Percentiles rank a stretch among this genome's conserved stretches.
Evolutionary conservation across 2,329 filamentous ascomycete genomes (phyloP).

Genomic region (Diaporthe destruens): DNA sequence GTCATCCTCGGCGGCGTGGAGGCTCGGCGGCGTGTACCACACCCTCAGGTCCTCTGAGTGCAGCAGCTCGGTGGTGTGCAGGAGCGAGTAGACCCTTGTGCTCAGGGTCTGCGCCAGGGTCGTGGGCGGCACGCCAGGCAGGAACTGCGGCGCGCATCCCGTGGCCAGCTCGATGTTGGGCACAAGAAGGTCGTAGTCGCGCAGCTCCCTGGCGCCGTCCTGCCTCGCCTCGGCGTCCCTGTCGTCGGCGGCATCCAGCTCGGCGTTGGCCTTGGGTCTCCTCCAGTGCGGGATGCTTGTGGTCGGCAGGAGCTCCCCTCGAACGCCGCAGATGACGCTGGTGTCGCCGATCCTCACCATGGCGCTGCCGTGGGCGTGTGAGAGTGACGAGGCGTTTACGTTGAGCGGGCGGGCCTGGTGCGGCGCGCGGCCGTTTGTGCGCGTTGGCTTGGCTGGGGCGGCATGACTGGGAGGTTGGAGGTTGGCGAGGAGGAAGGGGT

Average conservation of each 20-base stretch:
- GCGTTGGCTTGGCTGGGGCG: constrained; percentile 60
- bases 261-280: constrained; percentile 38
- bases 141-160: constrained; percentile 86
- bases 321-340: constrained; percentile 92
- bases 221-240: constrained; percentile 40
- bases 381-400: constrained; percentile 85
- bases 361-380: constrained; percentile 90
- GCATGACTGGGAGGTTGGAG: constrained; percentile 69
- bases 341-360: constrained; percentile 91
- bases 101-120: constrained; percentile 87
- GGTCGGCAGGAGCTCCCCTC: constrained; percentile 84
- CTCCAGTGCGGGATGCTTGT: constrained; percentile 79
- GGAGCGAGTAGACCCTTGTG: constrained; percentile 80
- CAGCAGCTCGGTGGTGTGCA: constrained; percentile 79
- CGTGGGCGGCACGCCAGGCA: constrained; percentile 86
- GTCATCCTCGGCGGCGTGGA: constrained; percentile 62
- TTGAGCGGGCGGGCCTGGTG: constrained; percentile 78
- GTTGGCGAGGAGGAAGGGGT: constrained; percentile 90
- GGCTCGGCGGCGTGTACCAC: constrained; percentile 68
- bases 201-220: constrained; percentile 60
- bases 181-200: constrained; percentile 81
- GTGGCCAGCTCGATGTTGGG: constrained; percentile 95
- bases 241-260: constrained; percentile 44
- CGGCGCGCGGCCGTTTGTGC: constrained; percentile 85
- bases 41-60: constrained; percentile 78